Evolutionary conservation across 2,329 filamentous ascomycete genomes (phyloP).

Genomic region (Sporothrix euskadiensis): DNA sequence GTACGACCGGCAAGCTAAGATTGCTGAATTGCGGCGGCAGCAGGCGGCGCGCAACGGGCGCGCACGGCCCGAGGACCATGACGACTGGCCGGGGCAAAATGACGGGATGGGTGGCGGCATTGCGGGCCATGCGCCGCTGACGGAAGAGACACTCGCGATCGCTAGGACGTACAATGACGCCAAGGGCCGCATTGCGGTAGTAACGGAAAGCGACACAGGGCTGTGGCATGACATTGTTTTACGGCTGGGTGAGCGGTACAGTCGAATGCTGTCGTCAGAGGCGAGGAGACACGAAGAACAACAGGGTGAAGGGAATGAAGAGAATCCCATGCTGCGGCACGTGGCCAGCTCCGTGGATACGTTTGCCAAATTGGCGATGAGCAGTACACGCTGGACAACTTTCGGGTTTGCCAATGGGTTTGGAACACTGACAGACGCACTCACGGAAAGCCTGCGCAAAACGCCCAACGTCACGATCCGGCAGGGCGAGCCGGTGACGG

Average conservation of each 20-base stretch:
- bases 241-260: conserved; percentile 11
- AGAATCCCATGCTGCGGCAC: neutral
- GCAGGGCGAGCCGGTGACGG: conserved; percentile 49
- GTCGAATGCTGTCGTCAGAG: conserved; percentile 17
- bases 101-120: conserved; percentile 8
- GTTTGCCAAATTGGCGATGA: conserved; percentile 37
- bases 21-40: neutral
- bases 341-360: neutral
- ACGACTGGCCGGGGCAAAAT: conserved; percentile 10
- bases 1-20: neutral
- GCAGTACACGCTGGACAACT: conserved; percentile 40
- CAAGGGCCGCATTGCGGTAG: neutral
- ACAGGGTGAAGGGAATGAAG: neutral
- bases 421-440: conserved; percentile 56
- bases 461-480: conserved; percentile 63
- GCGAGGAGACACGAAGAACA: neutral
- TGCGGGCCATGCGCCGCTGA: conserved; percentile 11
- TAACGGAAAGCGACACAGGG: conserved; percentile 25
- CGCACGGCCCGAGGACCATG: neutral
- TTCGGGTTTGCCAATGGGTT: conserved; percentile 62
- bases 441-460: conserved; percentile 52
- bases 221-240: conserved; percentile 26
- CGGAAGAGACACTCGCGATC: neutral
- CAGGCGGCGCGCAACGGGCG: neutral
- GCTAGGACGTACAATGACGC: neutral